These are phyloP conservation scores for Ajuga reptans DNA, from an alignment of 305 asterid genomes.

Conservation along the genomic window DNA sequence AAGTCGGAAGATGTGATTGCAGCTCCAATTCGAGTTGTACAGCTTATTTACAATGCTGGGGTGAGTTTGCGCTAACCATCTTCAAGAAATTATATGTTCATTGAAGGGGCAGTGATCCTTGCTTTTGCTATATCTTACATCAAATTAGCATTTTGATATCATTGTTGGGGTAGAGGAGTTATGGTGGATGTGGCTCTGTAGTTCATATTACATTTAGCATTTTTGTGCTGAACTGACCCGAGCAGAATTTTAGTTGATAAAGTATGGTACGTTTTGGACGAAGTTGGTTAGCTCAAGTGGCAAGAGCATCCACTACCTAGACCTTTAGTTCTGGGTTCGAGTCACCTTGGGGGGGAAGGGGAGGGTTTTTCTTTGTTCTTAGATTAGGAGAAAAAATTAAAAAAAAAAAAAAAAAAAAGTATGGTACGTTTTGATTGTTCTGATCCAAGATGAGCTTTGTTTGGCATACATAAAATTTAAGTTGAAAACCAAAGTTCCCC, in stretches of 20 bases:
- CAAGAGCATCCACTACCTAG: too few relatives aligned
- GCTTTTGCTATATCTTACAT: not conserved
- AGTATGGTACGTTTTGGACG: not conserved
- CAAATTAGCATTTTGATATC: not conserved
- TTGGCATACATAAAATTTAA: not conserved
- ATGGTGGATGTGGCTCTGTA: not conserved
- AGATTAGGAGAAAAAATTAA: too few relatives aligned
- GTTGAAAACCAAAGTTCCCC: not conserved
- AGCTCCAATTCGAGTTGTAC: conserved; percentile 94
- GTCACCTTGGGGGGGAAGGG: too few relatives aligned
- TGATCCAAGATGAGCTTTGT: not conserved
- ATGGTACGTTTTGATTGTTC: not conserved
- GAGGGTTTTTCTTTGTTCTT: too few relatives aligned
- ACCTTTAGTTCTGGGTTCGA: too few relatives aligned
- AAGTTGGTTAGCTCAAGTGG: too few relatives aligned
- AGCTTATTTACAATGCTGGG: conserved; percentile 80
- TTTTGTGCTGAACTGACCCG: not conserved
- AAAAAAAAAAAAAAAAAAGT: too few relatives aligned
- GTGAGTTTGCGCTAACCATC: conserved; percentile 35
- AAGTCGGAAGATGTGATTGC: conserved; percentile 74
- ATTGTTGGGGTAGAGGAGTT: not conserved
- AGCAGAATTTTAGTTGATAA: not conserved
- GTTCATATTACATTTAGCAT: not conserved
- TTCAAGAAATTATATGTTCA: not conserved
- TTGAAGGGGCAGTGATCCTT: not conserved